Evolutionary conservation across 2,329 filamentous ascomycete species (phyloP).

Genomic region (Aureobasidium lini): DNA sequence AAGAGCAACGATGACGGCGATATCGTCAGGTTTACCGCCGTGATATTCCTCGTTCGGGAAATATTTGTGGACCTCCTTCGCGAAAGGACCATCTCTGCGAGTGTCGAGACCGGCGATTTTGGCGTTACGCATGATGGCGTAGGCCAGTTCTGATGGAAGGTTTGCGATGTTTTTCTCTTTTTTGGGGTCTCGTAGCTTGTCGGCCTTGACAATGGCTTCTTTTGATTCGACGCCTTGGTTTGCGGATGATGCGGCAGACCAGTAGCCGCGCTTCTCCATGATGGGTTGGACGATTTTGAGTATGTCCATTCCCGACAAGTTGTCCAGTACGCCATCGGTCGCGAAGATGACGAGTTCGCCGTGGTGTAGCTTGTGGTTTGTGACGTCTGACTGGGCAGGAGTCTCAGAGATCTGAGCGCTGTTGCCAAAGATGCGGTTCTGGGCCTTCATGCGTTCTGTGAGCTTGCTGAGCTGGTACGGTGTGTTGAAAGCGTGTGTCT

Average conservation of each 20-base stretch:
- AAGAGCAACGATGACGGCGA: slow-evolving; percentile 75
- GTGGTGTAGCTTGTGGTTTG: slow-evolving; percentile 68
- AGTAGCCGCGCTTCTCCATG: slow-evolving; percentile 53
- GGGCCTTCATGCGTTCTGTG: slow-evolving; percentile 68
- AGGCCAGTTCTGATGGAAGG: slow-evolving; percentile 65
- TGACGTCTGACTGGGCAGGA: slow-evolving; percentile 75
- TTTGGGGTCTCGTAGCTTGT: slow-evolving; percentile 5
- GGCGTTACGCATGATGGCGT: slow-evolving; percentile 70
- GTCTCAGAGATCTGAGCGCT: slow-evolving; percentile 62
- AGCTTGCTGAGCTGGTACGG: slow-evolving; percentile 90
- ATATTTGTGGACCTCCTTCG: slow-evolving; percentile 83
- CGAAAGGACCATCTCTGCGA: slow-evolving; percentile 83
- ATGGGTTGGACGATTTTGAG: slow-evolving; percentile 61
- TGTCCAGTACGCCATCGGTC: slow-evolving; percentile 94
- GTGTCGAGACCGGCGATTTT: slow-evolving; percentile 77
- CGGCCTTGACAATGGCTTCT: slow-evolving; percentile 9
- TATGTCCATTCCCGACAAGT: slow-evolving; percentile 84
- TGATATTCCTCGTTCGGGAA: slow-evolving; percentile 81
- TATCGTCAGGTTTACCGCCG: slow-evolving; percentile 93
- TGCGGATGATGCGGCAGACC: slow-evolving; percentile 16
- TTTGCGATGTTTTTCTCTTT: neutral
- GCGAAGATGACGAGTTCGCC: slow-evolving; percentile 92
- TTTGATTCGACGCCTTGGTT: neutral
- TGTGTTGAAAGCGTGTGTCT: slow-evolving; percentile 97
- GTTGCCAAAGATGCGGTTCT: slow-evolving; percentile 78